phyloP scores from a whole-genome alignment of 768 basidiomycete species.

The Suillus spraguei region DNA sequence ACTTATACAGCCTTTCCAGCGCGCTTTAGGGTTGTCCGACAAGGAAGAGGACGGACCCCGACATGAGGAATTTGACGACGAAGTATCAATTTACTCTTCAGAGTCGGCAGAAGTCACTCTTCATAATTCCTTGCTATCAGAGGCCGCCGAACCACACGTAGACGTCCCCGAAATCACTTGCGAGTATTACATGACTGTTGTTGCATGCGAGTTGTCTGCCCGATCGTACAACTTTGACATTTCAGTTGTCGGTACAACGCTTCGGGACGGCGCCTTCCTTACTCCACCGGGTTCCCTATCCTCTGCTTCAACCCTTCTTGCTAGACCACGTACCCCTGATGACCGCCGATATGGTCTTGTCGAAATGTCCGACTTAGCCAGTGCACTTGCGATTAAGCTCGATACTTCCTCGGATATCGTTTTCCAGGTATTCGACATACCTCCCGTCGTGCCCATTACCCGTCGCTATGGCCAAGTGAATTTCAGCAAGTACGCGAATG shows the following conservation, averaged over 20 bases:
- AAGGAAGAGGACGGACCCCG: not conserved
- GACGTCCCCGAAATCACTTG: not conserved
- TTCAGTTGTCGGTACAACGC: not conserved
- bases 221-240: slow-evolving; percentile 5
- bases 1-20: not conserved
- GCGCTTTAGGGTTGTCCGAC: not conserved
- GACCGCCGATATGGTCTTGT: slow-evolving; percentile 2
- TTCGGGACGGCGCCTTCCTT: slow-evolving; percentile 1
- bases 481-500: not conserved
- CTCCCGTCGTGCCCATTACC: not conserved
- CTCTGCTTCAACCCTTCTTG: not conserved
- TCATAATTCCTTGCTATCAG: not conserved
- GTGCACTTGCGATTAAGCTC: not conserved
- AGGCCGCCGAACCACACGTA: not conserved
- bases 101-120: not conserved
- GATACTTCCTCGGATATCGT: not conserved
- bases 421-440: not conserved
- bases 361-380: slow-evolving; percentile 2
- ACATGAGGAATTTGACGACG: not conserved
- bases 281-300: not conserved
- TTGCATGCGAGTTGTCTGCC: not conserved
- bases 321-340: not conserved
- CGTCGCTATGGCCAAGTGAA: slow-evolving; percentile 2
- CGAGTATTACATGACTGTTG: not conserved
- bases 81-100: slow-evolving; percentile 1